These are phyloP conservation scores for Pancytospora philotis DNA, from an alignment of 371 early-diverging fungal genomes.

Conservation along the genomic window DNA sequence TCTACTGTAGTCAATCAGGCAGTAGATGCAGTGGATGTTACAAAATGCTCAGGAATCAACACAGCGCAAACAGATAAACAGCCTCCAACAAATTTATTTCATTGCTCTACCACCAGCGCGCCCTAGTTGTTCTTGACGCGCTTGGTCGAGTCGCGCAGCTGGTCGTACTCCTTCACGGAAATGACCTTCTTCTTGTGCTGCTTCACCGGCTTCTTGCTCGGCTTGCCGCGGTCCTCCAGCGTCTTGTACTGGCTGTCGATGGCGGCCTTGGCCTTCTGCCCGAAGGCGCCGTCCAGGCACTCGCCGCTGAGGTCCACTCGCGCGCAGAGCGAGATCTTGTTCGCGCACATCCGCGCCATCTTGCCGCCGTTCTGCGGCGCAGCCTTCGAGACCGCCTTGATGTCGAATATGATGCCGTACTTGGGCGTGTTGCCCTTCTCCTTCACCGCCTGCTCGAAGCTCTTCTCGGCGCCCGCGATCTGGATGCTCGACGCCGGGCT, in stretches of 20 bases:
- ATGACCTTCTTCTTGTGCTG: slow-evolving; percentile 24
- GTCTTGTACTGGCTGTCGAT: slow-evolving; percentile 29
- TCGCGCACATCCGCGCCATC: slow-evolving; percentile 75
- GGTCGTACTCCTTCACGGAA: slow-evolving; percentile 17
- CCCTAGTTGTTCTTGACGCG: no score
- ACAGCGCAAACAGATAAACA: no score
- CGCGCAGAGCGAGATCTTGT: slow-evolving; percentile 77
- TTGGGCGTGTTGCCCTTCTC: slow-evolving; percentile 84
- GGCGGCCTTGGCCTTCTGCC: slow-evolving; percentile 8
- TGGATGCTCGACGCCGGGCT: slow-evolving; percentile 83
- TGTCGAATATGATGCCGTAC: slow-evolving; percentile 83
- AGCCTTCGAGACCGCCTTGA: slow-evolving; percentile 73
- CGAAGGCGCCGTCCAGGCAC: slow-evolving; percentile 10
- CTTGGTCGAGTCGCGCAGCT: slow-evolving; percentile 9
- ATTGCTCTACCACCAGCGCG: no score
- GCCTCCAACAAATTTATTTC: no score
- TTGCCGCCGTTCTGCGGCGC: slow-evolving; percentile 75
- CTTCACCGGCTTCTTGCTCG: slow-evolving; percentile 1
- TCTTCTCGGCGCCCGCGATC: slow-evolving; percentile 91
- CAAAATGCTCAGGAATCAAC: no score
- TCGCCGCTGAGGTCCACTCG: slow-evolving; percentile 76
- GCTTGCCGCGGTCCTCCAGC: slow-evolving; percentile 19
- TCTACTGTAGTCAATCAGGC: no score
- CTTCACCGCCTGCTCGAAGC: slow-evolving; percentile 82
- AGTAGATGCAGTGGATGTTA: no score